Evolutionary conservation across 2,329 filamentous ascomycete genomes (phyloP).

Genomic region (Aureobasidium uvarum): DNA sequence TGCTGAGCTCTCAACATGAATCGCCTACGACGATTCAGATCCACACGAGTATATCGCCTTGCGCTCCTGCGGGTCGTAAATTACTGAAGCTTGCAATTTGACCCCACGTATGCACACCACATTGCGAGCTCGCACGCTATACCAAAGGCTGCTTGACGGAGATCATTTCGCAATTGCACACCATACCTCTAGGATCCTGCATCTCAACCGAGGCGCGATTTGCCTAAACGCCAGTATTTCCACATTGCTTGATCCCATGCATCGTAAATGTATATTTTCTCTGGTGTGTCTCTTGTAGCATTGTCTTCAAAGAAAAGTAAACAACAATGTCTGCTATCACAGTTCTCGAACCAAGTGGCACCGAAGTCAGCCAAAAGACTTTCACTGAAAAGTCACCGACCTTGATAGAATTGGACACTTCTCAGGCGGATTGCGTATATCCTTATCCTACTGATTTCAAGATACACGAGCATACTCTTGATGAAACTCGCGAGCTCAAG

Average conservation of each 20-base stretch:
- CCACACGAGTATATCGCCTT: neutral
- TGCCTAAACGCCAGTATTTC: neutral
- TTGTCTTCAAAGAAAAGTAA: neutral
- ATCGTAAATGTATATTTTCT: neutral
- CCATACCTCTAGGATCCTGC: neutral
- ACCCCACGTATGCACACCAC: neutral
- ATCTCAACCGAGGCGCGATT: neutral
- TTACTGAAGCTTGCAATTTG: neutral
- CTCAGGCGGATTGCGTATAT: conserved; percentile 30
- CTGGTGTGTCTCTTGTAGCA: neutral
- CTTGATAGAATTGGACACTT: conserved; percentile 14
- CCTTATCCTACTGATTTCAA: conserved; percentile 36
- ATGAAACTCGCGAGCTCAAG: conserved; percentile 33
- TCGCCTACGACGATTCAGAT: neutral
- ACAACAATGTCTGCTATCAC: conserved; percentile 1
- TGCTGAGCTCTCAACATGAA: neutral
- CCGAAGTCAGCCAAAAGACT: neutral
- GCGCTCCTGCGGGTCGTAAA: neutral
- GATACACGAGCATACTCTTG: conserved; percentile 35
- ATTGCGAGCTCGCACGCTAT: conserved; percentile 23
- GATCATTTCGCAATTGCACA: conserved; percentile 14
- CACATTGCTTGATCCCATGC: neutral
- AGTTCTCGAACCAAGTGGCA: neutral
- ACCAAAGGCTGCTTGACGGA: neutral
- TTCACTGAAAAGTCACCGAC: neutral